Percentiles rank a stretch among this genome's conserved stretches.
phyloP scores from a whole-genome alignment of 345 rosid species.

The Combretum micranthum region DNA sequence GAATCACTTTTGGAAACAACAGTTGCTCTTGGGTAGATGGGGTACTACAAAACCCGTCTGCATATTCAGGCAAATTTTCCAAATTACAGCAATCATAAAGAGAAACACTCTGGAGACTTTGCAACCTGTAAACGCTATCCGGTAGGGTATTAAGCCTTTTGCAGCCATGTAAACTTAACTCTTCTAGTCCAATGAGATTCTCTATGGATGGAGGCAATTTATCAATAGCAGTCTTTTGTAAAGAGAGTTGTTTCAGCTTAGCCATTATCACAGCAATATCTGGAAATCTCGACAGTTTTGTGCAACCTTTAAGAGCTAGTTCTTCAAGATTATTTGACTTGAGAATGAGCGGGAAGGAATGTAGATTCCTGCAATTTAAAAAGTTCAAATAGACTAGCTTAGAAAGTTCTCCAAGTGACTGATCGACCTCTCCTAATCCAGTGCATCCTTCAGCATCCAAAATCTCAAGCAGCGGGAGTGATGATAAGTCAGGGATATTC shows the following conservation, averaged over 20 bases:
- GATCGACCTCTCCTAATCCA: slow-evolving; percentile 4
- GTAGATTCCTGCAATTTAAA: slow-evolving; percentile 4
- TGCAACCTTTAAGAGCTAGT: slow-evolving; percentile 3
- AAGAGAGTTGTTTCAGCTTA: not conserved
- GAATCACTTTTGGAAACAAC: not conserved
- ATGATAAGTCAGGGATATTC: slow-evolving; percentile 1
- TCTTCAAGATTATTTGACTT: slow-evolving; percentile 2
- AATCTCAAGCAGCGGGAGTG: slow-evolving; percentile 4
- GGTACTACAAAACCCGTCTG: not conserved
- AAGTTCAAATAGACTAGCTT: slow-evolving; percentile 6
- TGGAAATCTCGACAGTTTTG: slow-evolving; percentile 9
- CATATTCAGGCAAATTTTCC: not conserved
- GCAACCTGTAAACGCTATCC: slow-evolving; percentile 3
- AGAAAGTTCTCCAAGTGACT: not conserved
- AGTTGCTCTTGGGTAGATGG: not conserved
- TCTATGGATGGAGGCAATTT: slow-evolving; percentile 3
- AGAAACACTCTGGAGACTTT: not conserved
- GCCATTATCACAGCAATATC: slow-evolving; percentile 1
- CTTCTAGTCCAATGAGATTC: not conserved
- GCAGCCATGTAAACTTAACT: not conserved
- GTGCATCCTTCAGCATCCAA: slow-evolving; percentile 8
- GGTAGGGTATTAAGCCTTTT: not conserved
- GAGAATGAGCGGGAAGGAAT: not conserved
- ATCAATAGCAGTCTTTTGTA: slow-evolving; percentile 8
- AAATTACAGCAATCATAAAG: slow-evolving; percentile 4